phyloP scores from a whole-genome alignment of 106 monocot genomes.

The Iris macrosiphon region DNA sequence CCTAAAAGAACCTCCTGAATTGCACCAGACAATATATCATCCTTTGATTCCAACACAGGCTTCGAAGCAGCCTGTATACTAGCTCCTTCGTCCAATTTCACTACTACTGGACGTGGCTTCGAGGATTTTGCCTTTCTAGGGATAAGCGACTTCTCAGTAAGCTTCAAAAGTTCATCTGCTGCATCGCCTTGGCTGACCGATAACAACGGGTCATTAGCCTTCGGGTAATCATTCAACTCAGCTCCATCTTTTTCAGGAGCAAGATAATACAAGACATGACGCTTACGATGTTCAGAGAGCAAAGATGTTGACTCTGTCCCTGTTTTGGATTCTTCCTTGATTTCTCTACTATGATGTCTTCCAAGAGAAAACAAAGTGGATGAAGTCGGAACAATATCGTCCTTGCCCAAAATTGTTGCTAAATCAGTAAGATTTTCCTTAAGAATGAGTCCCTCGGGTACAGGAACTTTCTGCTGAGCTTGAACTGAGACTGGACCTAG shows the following conservation, averaged over 20 bases:
- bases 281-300: slow-evolving; percentile 75
- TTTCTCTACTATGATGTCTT: slow-evolving; percentile 11
- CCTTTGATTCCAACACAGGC: slow-evolving; percentile 17
- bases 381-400: slow-evolving; percentile 17
- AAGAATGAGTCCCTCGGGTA: slow-evolving; percentile 64
- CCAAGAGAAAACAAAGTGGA: slow-evolving; percentile 34
- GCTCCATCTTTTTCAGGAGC: slow-evolving; percentile 39
- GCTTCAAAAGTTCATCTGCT: slow-evolving; percentile 36
- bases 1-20: slow-evolving; percentile 40
- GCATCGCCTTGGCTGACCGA: slow-evolving; percentile 16
- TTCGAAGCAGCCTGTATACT: slow-evolving; percentile 12
- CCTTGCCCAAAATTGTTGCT: slow-evolving; percentile 26
- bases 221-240: slow-evolving; percentile 59
- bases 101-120: slow-evolving; percentile 75
- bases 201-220: slow-evolving; percentile 32
- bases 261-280: slow-evolving; percentile 85
- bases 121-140: slow-evolving; percentile 34
- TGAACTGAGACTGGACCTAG: slow-evolving; percentile 57
- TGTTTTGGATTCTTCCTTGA: slow-evolving; percentile 18
- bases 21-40: slow-evolving; percentile 58
- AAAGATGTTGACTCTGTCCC: slow-evolving; percentile 38
- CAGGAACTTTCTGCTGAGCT: slow-evolving; percentile 48
- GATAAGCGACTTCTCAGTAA: slow-evolving; percentile 27
- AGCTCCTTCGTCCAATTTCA: slow-evolving; percentile 70
- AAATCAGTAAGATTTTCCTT: slow-evolving; percentile 71